Evolutionary conservation across 1,284 basidiomycete species (phyloP), one percentile per base, ranked within the genome.

Genomic region (Fereydounia khargensis): DNA sequence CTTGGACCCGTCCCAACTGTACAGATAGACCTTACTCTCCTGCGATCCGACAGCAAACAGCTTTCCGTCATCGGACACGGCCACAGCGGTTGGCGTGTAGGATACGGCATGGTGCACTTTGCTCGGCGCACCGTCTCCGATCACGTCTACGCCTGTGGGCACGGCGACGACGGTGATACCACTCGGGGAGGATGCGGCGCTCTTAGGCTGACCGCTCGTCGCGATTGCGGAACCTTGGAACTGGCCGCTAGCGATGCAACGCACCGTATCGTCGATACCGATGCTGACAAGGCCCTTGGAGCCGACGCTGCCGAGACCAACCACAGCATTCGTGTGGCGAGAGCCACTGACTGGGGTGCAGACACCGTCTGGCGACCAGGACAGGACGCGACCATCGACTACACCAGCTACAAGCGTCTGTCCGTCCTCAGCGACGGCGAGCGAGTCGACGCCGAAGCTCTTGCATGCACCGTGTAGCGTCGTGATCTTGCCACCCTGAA

Each of bases 361-460:
- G 20, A 38, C 40, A 82, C 61, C 45, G 41, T 73, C 33, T 55
- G 59, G 17, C 47, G 63, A 65, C 71, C 87, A 88, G 2, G 84
- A 81, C 45, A 88, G 81, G 2, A 88, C 79, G 6, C 87, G 83
- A 0, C 92, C 92, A 62, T 92, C 89, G 17, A 88, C 87, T 0
- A 87, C 85, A 6, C 62, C 62, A 14, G 50, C 61, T 0, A 60
- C 33, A 23, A 64, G 39, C 25, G 40, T 51, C 41, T 47, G 44
- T 1, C 46, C 48, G 18, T 51, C 47, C 28, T 47, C 37, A 17
- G 43, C 46, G 0, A 52, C 32, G 24, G 52, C 56, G 16, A 64
- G 42, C 14, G 61, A 55, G 13, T 49, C 48, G 27, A 47, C 23
- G 14, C 58, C 58, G 20, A 64, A 53, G 36, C 56, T 47, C 42